These are phyloP conservation scores for Capsicum chinense DNA, from an alignment of 257 asterid genomes.

Conservation along the genomic window DNA sequence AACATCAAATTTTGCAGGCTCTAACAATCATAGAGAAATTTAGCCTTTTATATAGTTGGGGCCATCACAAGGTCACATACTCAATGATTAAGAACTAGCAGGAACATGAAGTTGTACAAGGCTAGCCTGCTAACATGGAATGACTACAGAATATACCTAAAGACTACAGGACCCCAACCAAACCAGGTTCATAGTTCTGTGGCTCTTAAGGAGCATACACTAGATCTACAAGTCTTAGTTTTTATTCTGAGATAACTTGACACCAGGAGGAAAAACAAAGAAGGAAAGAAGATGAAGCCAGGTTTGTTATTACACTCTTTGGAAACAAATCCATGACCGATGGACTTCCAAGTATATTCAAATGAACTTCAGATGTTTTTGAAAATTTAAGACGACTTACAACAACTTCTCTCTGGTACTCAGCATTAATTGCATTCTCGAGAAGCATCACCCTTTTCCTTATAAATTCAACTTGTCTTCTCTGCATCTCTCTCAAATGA, in stretches of 20 bases:
- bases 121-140: slow-evolving; percentile 21
- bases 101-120: slow-evolving; percentile 5
- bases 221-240: background rate
- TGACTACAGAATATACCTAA: background rate
- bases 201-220: background rate
- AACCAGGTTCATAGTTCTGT: background rate
- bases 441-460: slow-evolving; percentile 91
- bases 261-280: background rate
- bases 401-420: slow-evolving; percentile 60
- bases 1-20: background rate
- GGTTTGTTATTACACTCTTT: background rate
- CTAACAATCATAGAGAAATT: background rate
- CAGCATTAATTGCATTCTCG: slow-evolving; percentile 81
- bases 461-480: slow-evolving; percentile 87
- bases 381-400: slow-evolving; percentile 57
- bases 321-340: background rate
- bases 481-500: slow-evolving; percentile 91
- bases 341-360: slow-evolving; percentile 23
- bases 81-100: slow-evolving; percentile 1
- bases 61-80: background rate
- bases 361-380: slow-evolving; percentile 6
- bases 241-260: slow-evolving; percentile 9
- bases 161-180: slow-evolving; percentile 22
- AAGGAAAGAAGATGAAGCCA: background rate
- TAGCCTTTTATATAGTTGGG: slow-evolving; percentile 10